phyloP scores from a whole-genome alignment of 1,139 yeast species.

The Candida pseudoviswanathii region DNA sequence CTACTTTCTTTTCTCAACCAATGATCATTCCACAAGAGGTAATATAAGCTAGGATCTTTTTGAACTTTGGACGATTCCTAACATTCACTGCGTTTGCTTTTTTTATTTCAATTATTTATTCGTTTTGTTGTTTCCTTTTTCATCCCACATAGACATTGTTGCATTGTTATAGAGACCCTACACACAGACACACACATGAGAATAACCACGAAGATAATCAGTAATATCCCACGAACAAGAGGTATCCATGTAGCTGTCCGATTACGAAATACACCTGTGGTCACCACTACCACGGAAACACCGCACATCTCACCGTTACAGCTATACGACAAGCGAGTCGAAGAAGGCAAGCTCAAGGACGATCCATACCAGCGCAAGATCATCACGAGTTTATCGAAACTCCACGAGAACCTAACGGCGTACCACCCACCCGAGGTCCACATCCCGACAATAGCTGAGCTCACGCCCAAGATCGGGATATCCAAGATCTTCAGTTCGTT shows the following conservation, averaged over 20 bases:
- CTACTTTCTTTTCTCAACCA: background rate
- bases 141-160: background rate
- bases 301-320: conserved; percentile 46
- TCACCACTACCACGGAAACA: too few species aligned
- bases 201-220: conserved; percentile 2
- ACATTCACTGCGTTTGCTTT: background rate
- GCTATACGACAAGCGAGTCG: conserved; percentile 61
- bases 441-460: conserved; percentile 49
- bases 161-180: background rate
- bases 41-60: background rate
- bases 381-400: conserved; percentile 51
- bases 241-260: too few species aligned
- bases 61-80: background rate
- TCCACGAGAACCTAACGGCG: conserved; percentile 48
- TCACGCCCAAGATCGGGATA: conserved; percentile 51
- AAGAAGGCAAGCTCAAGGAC: conserved; percentile 53
- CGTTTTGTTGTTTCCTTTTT: background rate
- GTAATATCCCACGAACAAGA: background rate
- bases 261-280: too few species aligned
- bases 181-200: background rate
- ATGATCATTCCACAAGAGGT: background rate
- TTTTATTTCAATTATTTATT: background rate
- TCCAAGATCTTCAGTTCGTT: conserved; percentile 38
- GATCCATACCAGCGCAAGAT: conserved; percentile 72
- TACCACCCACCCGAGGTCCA: conserved; percentile 61